These are phyloP conservation scores for Xanthoconium separans DNA, from an alignment of 1,284 basidiomycete species.

Conservation along the genomic window DNA sequence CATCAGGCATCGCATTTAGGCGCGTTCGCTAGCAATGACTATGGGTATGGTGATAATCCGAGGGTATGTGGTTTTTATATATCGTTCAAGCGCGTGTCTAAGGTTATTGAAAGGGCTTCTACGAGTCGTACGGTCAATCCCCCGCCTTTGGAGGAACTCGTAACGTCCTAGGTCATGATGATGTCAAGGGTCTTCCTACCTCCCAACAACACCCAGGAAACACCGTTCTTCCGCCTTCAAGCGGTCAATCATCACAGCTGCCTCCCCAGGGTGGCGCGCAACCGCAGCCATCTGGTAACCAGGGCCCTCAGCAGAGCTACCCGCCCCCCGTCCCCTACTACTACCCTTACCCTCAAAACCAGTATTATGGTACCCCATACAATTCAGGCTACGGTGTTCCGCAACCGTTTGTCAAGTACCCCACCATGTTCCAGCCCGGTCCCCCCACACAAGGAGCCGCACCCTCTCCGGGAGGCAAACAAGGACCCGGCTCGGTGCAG, in stretches of 20 bases:
- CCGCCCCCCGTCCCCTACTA: conserved; percentile 64
- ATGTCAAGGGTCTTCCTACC: conserved; percentile 63
- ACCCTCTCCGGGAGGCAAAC: conserved; percentile 61
- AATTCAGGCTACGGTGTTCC: conserved; percentile 67
- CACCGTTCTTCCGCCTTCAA: conserved; percentile 50
- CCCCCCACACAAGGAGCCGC: conserved; percentile 63
- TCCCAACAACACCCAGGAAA: conserved; percentile 55
- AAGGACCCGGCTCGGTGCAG: conserved; percentile 55
- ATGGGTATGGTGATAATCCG: conserved; percentile 63
- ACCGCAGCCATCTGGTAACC: conserved; percentile 54
- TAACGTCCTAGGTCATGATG: conserved; percentile 65
- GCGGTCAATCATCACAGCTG: conserved; percentile 52
- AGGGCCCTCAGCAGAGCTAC: conserved; percentile 63
- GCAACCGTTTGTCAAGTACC: conserved; percentile 73
- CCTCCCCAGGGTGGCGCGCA: conserved; percentile 47
- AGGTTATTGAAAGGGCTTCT: conserved; percentile 51
- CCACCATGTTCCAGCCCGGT: conserved; percentile 66
- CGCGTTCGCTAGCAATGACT: conserved; percentile 59
- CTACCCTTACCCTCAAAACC: conserved; percentile 68
- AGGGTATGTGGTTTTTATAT: conserved; percentile 42
- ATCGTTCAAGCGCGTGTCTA: conserved; percentile 11
- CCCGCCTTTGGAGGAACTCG: conserved; percentile 59
- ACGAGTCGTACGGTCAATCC: conserved; percentile 67
- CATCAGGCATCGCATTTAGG: conserved; percentile 57
- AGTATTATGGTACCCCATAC: conserved; percentile 72